Conservation (phyloP, 1,139 yeast genomes). For the Saccharomyces hybrid region DNA sequence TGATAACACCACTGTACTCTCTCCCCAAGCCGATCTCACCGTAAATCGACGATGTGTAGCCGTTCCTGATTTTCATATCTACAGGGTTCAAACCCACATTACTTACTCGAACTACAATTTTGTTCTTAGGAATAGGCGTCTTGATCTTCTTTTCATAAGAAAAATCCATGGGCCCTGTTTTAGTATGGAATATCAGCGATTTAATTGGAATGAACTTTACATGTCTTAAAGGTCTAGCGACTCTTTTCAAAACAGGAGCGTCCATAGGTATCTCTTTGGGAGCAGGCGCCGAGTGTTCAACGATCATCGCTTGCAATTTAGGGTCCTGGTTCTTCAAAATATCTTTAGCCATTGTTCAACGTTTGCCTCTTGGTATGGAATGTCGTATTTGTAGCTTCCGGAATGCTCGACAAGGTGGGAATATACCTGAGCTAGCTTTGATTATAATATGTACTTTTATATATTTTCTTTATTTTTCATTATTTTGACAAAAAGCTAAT, state of each 20-base stretch:
- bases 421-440: neutral
- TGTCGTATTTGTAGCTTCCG: neutral
- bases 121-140: conserved; percentile 37
- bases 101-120: conserved; percentile 48
- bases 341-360: conserved; percentile 4
- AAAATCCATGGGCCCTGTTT: conserved; percentile 33
- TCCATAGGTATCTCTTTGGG: conserved; percentile 21
- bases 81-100: conserved; percentile 47
- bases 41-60: conserved; percentile 33
- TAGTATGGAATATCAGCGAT: conserved; percentile 32
- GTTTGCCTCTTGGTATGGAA: conserved; percentile 1
- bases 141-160: conserved; percentile 36
- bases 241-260: conserved; percentile 27
- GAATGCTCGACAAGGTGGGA: neutral
- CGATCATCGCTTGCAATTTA: conserved; percentile 12
- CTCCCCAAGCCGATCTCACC: conserved; percentile 53
- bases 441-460: neutral
- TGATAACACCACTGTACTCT: conserved; percentile 61
- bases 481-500: neutral
- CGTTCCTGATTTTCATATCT: conserved; percentile 44
- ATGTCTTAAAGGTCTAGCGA: conserved; percentile 37
- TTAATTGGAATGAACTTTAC: conserved; percentile 36
- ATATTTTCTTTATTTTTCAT: neutral
- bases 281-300: conserved; percentile 11
- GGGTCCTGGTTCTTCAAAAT: conserved; percentile 8